Base-by-base conservation (phyloP, 306 rosid species). In the Acacia crassicarpa region DNA sequence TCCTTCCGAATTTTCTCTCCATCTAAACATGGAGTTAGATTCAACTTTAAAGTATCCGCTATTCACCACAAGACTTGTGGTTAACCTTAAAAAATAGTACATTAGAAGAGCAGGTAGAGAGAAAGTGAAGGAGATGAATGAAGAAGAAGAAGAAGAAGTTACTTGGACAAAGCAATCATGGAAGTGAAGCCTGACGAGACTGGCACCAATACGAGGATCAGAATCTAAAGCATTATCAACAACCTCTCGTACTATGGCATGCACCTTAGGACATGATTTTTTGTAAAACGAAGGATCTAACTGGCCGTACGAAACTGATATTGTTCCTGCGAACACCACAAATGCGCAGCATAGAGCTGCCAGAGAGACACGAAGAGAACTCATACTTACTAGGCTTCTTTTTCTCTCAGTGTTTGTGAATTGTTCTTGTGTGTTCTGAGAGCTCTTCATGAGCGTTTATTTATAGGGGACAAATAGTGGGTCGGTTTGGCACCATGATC, bases 151-250 rank as follows among this genome's bases (percentile, higher is more conserved):
- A 77, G 44, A 33, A 32, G 71, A 6, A 17, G 79, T 0, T 67
- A 90, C 92, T 30, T 85, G 85, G 45, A 90, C 92, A 22, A 90
- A 90, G 83, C 94, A 90, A 27, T 88, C 94, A 14, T 90, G 94
- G 66, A 90, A 88, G 54, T 85, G 88, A 85, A 90, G 90, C 76
- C 94, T 83, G 4, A 78, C n/a, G 74, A 90, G 84, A 78, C 89
- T 86, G 48, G 87, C 91, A 16, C 81, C 83, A 9, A 88, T 86
- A 2, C 88, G 81, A 1, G 82, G n/a, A 74, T 90, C 91, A 0
- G 70, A 14, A 5, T 0, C 17, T 13, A 80, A 56, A 72, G 86
- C 85, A 0, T 48, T 0, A 71, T 14, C 4, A 53, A 89, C 67
- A 63, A 87, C 75, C 22, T 11, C 49, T 33, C 48, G 66, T 0